Evolutionary conservation across 306 rosid genomes (phyloP), one percentile per base, ranked within the genome.

Genomic region (Prinsepia uniflora): DNA sequence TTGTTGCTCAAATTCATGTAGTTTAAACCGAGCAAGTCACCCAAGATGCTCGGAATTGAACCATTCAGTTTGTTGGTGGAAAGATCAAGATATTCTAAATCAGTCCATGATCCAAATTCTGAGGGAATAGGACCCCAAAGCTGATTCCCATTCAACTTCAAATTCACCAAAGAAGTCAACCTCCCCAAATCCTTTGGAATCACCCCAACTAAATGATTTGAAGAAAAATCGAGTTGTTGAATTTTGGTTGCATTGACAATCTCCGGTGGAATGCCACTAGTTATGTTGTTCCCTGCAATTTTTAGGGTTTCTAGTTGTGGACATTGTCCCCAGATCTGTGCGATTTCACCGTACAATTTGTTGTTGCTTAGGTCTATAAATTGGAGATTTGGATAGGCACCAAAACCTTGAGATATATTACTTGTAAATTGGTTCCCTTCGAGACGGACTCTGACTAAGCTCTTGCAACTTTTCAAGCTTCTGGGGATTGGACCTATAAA

Each of bases 1-100:
- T 68, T 68, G 20, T 68, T 68, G 22, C 73, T 68, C 50, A 68
- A 55, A 54, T 68, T 68, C 63, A 68, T 40, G 22, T 68, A 68
- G 50, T 18, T 0, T 19, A 68, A 8, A 7, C 0, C 7, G 14
- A 30, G 43, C 63, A 40, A 40, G n/a, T 41, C 22, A 8, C 73
- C 63, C 4, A 68, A 2, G 7, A 6, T 52, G 50, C 41, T 20
- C 18, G 63, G 73, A 52, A 68, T 53, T 68, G 63, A 53, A 5
- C 8, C 41, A 1, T 53, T 68, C 2, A 68, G 6, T 20, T 19
- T 68, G 73, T 68, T 68, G 50, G 50, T 53, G 40, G 73, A 68
- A 62, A 68, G 6, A 63, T 68, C 63, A 40, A 53, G 58, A 53
- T 68, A 11, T 53, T 53, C 40, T 42, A 68, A 40, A 9, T 68